These are phyloP conservation scores for Samsoniella hepiali DNA, from an alignment of 2,329 filamentous ascomycete species.

Conservation along the genomic window DNA sequence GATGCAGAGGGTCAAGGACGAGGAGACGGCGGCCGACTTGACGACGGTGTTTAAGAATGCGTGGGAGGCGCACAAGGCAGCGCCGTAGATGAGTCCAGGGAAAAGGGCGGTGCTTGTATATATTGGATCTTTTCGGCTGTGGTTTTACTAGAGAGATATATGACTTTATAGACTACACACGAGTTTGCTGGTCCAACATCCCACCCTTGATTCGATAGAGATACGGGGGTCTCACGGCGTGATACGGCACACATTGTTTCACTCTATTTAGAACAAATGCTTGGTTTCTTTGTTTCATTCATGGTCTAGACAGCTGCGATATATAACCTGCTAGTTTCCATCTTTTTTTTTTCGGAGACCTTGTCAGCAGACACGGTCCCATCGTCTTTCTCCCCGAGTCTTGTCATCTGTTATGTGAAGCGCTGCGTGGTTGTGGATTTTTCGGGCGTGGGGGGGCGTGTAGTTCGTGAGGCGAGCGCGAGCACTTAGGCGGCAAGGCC, in stretches of 20 bases:
- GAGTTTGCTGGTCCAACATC: not conserved
- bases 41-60: conserved; percentile 65
- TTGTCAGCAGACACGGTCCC: not conserved
- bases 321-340: conserved; percentile 18
- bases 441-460: not conserved
- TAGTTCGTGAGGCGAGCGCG: conserved; percentile 1
- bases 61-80: conserved; percentile 54
- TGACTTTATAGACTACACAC: not conserved
- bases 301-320: conserved; percentile 16
- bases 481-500: conserved; percentile 50
- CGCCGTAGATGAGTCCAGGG: conserved; percentile 21
- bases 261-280: not conserved
- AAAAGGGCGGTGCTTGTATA: not conserved
- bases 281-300: not conserved
- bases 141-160: not conserved
- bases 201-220: not conserved
- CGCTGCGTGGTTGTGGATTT: not conserved
- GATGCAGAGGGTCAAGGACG: conserved; percentile 73
- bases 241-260: not conserved
- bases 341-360: conserved; percentile 6
- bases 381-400: not conserved
- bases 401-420: conserved; percentile 9
- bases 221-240: too few relatives aligned
- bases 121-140: not conserved
- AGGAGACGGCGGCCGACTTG: conserved; percentile 60